These are phyloP conservation scores for Fusarium drepaniforme DNA, from an alignment of 2,329 filamentous ascomycete genomes.

Conservation along the genomic window DNA sequence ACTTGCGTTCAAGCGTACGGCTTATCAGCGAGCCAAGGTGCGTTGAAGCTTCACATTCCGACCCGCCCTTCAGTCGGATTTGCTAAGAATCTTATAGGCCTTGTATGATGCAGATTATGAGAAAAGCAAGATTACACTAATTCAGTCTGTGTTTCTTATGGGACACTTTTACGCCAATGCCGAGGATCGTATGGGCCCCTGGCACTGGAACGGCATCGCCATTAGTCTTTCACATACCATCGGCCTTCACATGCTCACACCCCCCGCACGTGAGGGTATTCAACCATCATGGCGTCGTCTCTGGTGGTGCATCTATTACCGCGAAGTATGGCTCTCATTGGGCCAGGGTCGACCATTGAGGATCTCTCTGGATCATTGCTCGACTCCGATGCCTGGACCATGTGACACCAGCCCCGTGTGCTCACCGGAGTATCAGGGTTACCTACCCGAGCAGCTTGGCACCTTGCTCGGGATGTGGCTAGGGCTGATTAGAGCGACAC, in stretches of 20 bases:
- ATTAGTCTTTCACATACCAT: conserved; percentile 57
- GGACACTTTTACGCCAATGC: conserved; percentile 57
- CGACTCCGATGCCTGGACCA: neutral
- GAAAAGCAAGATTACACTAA: conserved; percentile 53
- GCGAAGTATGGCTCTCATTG: conserved; percentile 26
- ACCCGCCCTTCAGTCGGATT: too few relatives aligned
- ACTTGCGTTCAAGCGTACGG: conserved; percentile 20
- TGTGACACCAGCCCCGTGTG: neutral
- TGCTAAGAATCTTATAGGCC: neutral
- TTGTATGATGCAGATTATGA: conserved; percentile 51
- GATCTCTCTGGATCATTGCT: conserved; percentile 21
- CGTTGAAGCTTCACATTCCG: neutral
- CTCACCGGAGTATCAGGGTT: neutral
- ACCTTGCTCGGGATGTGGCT: neutral
- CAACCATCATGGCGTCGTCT: conserved; percentile 21
- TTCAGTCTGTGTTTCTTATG: conserved; percentile 57
- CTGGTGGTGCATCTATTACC: conserved; percentile 33
- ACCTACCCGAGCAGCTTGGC: neutral
- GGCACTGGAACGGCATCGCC: conserved; percentile 61
- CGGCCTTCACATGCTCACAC: conserved; percentile 50
- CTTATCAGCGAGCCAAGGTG: conserved; percentile 28
- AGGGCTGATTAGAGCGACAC: neutral
- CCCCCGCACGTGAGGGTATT: neutral
- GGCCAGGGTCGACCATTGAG: conserved; percentile 28
- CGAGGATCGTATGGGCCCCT: conserved; percentile 56